Percentiles rank a stretch among this genome's conserved stretches.
Conservation (phyloP, 176 grass and related monocot genomes). For the Paspalum vaginatum region DNA sequence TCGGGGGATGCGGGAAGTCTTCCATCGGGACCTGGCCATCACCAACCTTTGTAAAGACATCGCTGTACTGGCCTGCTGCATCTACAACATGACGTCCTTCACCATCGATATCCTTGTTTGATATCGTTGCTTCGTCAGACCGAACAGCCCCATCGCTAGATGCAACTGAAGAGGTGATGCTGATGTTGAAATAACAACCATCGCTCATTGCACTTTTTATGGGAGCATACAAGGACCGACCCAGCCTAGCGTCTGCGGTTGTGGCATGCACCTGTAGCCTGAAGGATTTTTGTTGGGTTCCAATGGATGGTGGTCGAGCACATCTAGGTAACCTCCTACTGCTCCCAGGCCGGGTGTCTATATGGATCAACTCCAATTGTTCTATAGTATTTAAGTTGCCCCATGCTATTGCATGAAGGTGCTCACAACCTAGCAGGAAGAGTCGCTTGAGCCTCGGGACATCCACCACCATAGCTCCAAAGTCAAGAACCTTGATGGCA, state of each 20-base stretch:
- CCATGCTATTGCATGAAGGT: neutral
- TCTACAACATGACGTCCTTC: neutral
- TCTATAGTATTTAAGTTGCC: neutral
- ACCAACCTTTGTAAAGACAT: neutral
- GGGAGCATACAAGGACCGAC: too few relatives aligned
- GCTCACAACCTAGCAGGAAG: neutral
- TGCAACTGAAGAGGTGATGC: neutral
- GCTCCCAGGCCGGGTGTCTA: neutral
- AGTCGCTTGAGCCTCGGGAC: neutral
- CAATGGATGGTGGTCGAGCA: neutral
- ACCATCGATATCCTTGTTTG: neutral
- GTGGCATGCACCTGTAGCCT: too few relatives aligned
- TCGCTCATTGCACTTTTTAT: too few relatives aligned
- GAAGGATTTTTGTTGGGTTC: neutral
- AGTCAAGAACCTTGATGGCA: neutral
- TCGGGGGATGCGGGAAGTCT: neutral
- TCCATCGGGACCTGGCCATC: neutral
- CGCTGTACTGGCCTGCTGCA: neutral
- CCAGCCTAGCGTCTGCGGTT: too few relatives aligned
- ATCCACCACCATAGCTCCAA: neutral
- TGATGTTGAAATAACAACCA: neutral
- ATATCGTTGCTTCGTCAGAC: too few relatives aligned
- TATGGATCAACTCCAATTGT: neutral
- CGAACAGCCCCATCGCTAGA: neutral
- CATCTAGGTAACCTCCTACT: neutral